A percentile compares a stretch with the other conserved stretches of the same genome.
phyloP scores from a whole-genome alignment of 139 green algal genomes.

The Tetraselmis striata region DNA sequence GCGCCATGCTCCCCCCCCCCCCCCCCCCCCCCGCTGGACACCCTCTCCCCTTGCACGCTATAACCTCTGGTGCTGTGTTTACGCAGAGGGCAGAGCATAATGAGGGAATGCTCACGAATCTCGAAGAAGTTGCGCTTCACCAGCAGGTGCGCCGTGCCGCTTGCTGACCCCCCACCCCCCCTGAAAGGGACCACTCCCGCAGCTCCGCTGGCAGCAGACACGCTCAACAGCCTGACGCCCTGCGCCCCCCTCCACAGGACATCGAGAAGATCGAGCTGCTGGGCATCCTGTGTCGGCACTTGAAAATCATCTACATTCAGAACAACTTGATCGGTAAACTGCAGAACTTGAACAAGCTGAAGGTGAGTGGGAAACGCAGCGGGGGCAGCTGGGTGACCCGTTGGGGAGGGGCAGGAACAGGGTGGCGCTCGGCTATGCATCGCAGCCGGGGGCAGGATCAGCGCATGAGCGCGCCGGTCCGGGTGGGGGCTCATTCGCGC shows the following conservation, averaged over 20 bases:
- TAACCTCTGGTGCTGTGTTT: not conserved
- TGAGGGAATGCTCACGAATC: conserved; percentile 68
- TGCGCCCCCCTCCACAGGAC: conserved; percentile 53
- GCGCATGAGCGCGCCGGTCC: too few species aligned
- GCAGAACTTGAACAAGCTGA: conserved; percentile 83
- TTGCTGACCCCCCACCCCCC: too few species aligned
- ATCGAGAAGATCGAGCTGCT: conserved; percentile 83
- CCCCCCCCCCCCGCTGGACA: not conserved
- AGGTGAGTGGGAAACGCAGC: too few species aligned
- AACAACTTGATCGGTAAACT: conserved; percentile 87
- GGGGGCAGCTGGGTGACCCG: too few species aligned
- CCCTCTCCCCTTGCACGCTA: not conserved
- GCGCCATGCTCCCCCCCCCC: too few species aligned
- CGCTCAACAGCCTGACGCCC: too few species aligned
- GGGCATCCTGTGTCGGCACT: conserved; percentile 59
- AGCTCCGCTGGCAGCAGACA: too few species aligned
- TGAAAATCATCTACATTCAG: conserved; percentile 88
- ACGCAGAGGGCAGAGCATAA: conserved; percentile 79
- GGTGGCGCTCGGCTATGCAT: too few species aligned
- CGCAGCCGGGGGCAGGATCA: too few species aligned
- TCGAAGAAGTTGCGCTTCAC: conserved; percentile 86
- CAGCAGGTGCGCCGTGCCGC: conserved; percentile 40
- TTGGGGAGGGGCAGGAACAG: too few species aligned
- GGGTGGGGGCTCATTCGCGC: too few species aligned
- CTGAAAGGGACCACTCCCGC: too few species aligned